Percentiles rank a stretch among this genome's conserved stretches.
These are phyloP conservation scores for Fusarium xylarioides DNA, from an alignment of 2,329 filamentous ascomycete species.

Conservation along the genomic window DNA sequence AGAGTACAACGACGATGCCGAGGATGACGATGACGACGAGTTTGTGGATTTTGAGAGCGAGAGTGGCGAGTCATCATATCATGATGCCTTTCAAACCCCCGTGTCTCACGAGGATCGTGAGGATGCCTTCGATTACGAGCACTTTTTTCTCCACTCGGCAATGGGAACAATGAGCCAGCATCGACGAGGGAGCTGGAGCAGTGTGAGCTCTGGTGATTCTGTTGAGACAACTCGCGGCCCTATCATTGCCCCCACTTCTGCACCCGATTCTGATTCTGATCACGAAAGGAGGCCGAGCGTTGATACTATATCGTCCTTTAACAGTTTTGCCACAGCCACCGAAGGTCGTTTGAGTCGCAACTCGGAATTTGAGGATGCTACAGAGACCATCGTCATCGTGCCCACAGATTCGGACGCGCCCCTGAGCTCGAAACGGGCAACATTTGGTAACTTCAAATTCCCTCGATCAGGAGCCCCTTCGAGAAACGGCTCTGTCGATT, in stretches of 20 bases:
- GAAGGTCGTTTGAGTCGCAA: constrained; percentile 57
- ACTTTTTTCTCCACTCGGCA: constrained; percentile 93
- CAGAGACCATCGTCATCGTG: constrained; percentile 33
- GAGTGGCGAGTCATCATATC: constrained; percentile 70
- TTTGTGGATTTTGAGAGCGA: constrained; percentile 63
- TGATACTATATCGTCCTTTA: constrained; percentile 60
- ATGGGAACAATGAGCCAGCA: constrained; percentile 76
- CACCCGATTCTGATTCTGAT: constrained; percentile 24
- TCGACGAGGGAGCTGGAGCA: constrained; percentile 56
- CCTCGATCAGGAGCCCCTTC: constrained; percentile 21
- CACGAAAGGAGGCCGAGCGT: constrained; percentile 55
- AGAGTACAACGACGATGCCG: constrained; percentile 31
- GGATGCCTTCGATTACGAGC: constrained; percentile 95
- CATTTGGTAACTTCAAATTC: constrained; percentile 43
- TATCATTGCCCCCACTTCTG: constrained; percentile 15
- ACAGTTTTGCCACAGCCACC: constrained; percentile 66
- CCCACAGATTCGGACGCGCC: constrained; percentile 36
- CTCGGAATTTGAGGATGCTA: constrained; percentile 37
- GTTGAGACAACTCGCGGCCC: constrained; percentile 68
- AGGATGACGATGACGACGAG: constrained; percentile 46
- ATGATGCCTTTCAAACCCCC: constrained; percentile 66
- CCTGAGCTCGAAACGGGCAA: constrained; percentile 34
- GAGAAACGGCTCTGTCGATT: constrained; percentile 41
- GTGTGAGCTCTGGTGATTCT: constrained; percentile 68
- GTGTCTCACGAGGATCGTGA: constrained; percentile 90